These are phyloP conservation scores for Voacanga thouarsii DNA, from an alignment of 257 asterid genomes.

Conservation along the genomic window DNA sequence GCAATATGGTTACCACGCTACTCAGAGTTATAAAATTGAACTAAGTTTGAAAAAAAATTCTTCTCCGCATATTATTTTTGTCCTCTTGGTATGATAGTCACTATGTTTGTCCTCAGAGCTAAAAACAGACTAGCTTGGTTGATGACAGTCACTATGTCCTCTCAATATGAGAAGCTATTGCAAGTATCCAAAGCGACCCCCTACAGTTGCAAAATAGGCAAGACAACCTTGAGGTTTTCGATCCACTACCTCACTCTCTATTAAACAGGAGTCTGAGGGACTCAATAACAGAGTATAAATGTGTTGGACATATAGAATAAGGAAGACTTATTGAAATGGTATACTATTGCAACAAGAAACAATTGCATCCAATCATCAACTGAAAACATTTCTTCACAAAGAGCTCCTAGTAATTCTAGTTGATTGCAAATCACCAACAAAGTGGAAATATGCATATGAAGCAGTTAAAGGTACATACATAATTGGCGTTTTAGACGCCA, in stretches of 20 bases:
- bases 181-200: not conserved
- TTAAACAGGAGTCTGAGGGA: not conserved
- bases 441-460: not conserved
- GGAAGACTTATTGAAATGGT: not conserved
- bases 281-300: not conserved
- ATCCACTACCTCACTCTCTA: not conserved
- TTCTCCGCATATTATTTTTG: too few species aligned
- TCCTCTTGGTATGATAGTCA: too few species aligned
- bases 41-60: too few species aligned
- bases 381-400: not conserved
- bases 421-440: too few species aligned
- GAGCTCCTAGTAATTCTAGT: not conserved
- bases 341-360: not conserved
- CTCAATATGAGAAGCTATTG: not conserved
- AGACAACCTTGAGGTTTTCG: not conserved
- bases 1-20: not conserved
- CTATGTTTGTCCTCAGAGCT: too few species aligned
- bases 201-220: not conserved
- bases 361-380: not conserved
- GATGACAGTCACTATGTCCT: not conserved
- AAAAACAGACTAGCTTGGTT: not conserved
- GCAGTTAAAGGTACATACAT: not conserved
- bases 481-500: not conserved
- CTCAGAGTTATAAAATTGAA: not conserved
- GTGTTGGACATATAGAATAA: not conserved